Percentiles rank a stretch among this genome's conserved stretches.
phyloP scores from a whole-genome alignment of 495 filamentous ascomycete species.

The Lindgomyces ingoldianus region DNA sequence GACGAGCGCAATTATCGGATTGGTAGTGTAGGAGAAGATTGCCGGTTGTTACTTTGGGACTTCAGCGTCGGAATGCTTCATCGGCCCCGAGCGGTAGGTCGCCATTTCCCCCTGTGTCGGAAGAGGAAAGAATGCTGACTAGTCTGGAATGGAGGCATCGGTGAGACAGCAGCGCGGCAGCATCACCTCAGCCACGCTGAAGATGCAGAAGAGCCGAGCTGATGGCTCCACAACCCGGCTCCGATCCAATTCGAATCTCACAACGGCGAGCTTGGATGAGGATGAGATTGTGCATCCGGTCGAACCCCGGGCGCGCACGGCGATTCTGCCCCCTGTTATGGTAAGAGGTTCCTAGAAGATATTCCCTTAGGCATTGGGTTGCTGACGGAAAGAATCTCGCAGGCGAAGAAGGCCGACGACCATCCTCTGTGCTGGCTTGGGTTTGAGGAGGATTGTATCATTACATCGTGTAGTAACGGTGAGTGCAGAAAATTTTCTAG shows the following conservation, averaged over 20 bases:
- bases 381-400: constrained; percentile 16
- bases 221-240: constrained; percentile 54
- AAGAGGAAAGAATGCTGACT: constrained; percentile 5
- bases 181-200: constrained; percentile 46
- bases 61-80: constrained; percentile 96
- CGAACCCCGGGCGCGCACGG: constrained; percentile 74
- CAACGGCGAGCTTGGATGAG: constrained; percentile 52
- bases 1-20: constrained; percentile 93
- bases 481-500: constrained; percentile 40
- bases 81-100: constrained; percentile 72
- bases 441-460: constrained; percentile 87
- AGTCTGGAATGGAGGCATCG: constrained; percentile 49
- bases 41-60: constrained; percentile 89
- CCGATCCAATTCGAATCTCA: constrained; percentile 64
- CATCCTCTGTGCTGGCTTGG: constrained; percentile 87
- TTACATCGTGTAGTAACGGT: constrained; percentile 90
- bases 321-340: constrained; percentile 92
- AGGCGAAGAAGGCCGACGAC: constrained; percentile 83
- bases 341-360: constrained; percentile 49
- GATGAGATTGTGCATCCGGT: constrained; percentile 69
- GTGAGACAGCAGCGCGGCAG: constrained; percentile 64
- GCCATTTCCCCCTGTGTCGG: constrained; percentile 32
- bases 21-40: constrained; percentile 93
- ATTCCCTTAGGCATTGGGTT: background rate
- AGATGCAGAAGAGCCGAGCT: constrained; percentile 43